Evolutionary conservation across 306 rosid species (phyloP).

Genomic region (Rosa persica): DNA sequence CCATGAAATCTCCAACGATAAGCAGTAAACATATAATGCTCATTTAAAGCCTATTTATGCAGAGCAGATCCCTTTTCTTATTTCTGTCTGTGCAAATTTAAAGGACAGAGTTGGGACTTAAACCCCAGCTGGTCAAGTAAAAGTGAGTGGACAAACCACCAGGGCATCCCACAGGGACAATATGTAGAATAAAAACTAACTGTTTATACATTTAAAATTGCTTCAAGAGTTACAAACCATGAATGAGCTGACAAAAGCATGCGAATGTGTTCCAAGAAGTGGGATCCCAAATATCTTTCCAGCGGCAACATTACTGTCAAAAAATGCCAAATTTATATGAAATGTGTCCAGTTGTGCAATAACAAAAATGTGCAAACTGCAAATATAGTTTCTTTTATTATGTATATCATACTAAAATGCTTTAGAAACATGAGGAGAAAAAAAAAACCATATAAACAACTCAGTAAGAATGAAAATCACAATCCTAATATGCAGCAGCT

Average conservation of each 20-base stretch:
- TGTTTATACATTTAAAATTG: slow-evolving; percentile 7
- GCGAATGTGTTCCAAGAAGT: slow-evolving; percentile 98
- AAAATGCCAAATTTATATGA: slow-evolving; percentile 10
- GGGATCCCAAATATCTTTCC: slow-evolving; percentile 96
- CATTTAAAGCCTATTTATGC: not conserved
- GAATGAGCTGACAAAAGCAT: slow-evolving; percentile 98
- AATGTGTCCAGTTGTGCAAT: slow-evolving; percentile 12
- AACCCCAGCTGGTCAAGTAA: not conserved
- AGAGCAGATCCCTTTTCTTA: not conserved
- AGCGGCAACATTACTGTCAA: slow-evolving; percentile 92
- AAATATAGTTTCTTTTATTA: not conserved
- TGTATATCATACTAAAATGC: not conserved
- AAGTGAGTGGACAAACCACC: not conserved
- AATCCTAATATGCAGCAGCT: not conserved
- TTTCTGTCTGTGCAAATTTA: not conserved
- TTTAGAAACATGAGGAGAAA: not conserved
- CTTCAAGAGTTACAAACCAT: slow-evolving; percentile 63
- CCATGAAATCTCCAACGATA: not conserved
- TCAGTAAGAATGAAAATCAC: not conserved
- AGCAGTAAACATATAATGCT: not conserved
- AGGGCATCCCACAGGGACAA: not conserved
- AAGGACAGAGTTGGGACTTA: not conserved
- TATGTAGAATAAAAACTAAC: slow-evolving; percentile 15
- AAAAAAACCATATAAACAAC: not conserved
- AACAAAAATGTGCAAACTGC: not conserved